Evolutionary conservation across 352 stramenopile species (phyloP).

Genomic region (Phytopythium oedochilum): DNA sequence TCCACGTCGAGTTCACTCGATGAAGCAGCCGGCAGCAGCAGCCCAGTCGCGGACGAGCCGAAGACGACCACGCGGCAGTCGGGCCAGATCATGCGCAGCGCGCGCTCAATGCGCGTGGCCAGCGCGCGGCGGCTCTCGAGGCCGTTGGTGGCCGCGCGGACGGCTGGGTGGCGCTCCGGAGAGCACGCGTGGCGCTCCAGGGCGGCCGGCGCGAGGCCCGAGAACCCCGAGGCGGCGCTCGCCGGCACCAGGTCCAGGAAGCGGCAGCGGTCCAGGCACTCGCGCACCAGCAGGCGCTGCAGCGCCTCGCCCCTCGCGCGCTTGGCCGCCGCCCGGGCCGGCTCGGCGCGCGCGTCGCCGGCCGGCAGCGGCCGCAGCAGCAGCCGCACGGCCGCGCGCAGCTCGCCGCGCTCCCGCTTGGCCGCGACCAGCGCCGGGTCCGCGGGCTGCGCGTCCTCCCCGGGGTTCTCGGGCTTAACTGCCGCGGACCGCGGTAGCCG

Average conservation of each 20-base stretch:
- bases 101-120: constrained; percentile 26
- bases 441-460: neutral
- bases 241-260: constrained; percentile 37
- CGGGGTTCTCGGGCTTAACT: no score
- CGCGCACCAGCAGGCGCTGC: constrained; percentile 38
- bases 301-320: constrained; percentile 25
- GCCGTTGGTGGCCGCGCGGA: constrained; percentile 5
- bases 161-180: neutral
- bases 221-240: constrained; percentile 7
- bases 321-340: constrained; percentile 9
- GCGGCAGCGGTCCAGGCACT: constrained; percentile 26
- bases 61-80: constrained; percentile 64
- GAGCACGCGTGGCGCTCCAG: neutral
- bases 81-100: constrained; percentile 55
- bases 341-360: neutral
- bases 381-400: constrained; percentile 31
- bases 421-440: neutral
- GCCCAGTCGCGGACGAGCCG: constrained; percentile 53
- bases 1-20: neutral
- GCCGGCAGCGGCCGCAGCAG: constrained; percentile 22
- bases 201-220: neutral
- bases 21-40: constrained; percentile 15
- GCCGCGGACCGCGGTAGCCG: neutral
- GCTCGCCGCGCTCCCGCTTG: constrained; percentile 1
- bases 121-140: constrained; percentile 24